Evolutionary conservation across 176 grass and related monocot genomes (phyloP), one percentile per base, ranked within the genome.

Genomic region (Oryza longistaminata): DNA sequence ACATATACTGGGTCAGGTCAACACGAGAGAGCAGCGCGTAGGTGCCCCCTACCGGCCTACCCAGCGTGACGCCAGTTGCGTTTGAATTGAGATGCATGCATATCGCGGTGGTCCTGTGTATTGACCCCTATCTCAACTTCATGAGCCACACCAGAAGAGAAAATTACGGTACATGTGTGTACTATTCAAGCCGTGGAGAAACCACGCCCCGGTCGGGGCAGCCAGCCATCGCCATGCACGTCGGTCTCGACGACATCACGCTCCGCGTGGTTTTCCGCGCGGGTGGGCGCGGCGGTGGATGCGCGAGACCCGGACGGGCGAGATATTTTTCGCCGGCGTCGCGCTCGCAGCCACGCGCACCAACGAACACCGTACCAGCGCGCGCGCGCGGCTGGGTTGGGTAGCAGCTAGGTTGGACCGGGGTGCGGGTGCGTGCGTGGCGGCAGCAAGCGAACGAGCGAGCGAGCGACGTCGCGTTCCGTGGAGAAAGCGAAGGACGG

Each of bases 401-500:
- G 15, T 55, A 19, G 35, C 6, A 19, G 35, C 6, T 37, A 6
- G 50, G 50, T 55, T 55, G 50, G 50, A 55, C 50, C 50, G 50
- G 53, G 52, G 53, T n/a, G 19, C 53, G 53, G 16, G 29, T 48
- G 72, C 26, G 49, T 31, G 60, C 81, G 70, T 40, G 46, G 64
- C 49, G 34, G 52, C n/a, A 40, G 67, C 34, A 35, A 35, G 34
- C 68, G 76, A 35, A 35, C 55, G 70, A 45, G 34, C 68, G 70
- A 45, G 34, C 68, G 76, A 35, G 46, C 55, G 70, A 45, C 34
- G 70, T 81, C 61, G 70, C 44, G 55, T 68, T 58, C 70, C 70
- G 60, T 3, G 34, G 70, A 11, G 37, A 19, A 74, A 52, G 52
- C 53, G 53, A 58, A 58, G 19, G 53, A 58, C 53, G 53, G 53